Percentiles rank a stretch among this genome's conserved stretches.
These are phyloP conservation scores for Stemphylium beticola DNA, from an alignment of 2,329 filamentous ascomycete genomes.

Conservation along the genomic window DNA sequence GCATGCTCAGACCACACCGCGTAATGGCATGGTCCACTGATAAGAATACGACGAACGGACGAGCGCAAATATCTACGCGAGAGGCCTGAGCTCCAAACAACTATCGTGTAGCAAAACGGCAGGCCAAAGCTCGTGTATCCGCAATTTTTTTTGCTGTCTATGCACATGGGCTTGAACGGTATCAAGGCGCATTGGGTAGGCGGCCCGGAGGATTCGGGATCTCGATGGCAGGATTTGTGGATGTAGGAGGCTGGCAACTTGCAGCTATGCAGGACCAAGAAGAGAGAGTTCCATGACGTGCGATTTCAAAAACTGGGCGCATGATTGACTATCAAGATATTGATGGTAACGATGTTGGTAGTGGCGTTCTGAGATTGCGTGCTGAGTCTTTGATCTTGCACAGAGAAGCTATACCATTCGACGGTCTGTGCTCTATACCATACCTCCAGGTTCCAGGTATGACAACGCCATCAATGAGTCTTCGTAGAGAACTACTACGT, in stretches of 20 bases:
- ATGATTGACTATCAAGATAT: background rate
- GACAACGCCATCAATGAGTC: background rate
- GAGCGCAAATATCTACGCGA: conserved; percentile 12
- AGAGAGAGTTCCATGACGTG: background rate
- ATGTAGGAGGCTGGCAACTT: conserved; percentile 1
- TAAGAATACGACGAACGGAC: conserved; percentile 5
- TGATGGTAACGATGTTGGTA: background rate
- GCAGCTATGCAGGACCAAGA: background rate
- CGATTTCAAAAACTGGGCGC: background rate
- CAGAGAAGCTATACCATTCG: background rate
- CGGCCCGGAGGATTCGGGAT: background rate
- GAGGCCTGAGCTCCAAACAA: conserved; percentile 9
- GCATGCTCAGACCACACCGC: background rate
- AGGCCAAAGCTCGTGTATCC: background rate
- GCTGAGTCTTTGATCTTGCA: background rate
- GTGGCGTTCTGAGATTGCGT: background rate
- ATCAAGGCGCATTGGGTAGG: background rate
- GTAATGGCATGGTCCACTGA: background rate
- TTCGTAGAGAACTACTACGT: too few species aligned
- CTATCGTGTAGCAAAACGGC: background rate
- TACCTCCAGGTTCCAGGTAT: too few species aligned
- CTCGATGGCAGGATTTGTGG: background rate
- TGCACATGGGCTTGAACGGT: background rate
- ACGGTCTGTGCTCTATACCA: background rate
- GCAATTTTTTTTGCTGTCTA: background rate